phyloP scores from a whole-genome alignment of 2,329 filamentous ascomycete genomes.

The Lachnellula subtilissima region DNA sequence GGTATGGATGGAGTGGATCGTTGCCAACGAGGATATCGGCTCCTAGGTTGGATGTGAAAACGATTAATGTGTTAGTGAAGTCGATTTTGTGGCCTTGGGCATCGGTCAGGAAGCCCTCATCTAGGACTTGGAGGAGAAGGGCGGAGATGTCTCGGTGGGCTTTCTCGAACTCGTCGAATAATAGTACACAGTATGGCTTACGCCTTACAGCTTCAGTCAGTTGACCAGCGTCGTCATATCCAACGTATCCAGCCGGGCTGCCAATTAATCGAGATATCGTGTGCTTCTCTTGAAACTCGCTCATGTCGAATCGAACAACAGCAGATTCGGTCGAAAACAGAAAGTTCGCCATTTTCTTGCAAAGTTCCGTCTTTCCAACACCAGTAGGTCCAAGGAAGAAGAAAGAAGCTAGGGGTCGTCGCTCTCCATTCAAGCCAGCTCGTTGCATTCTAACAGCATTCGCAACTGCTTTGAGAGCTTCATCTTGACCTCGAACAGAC shows the following conservation, averaged over 20 bases:
- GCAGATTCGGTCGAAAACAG: slow-evolving; percentile 89
- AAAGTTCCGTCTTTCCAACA: slow-evolving; percentile 94
- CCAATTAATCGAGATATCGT: slow-evolving; percentile 92
- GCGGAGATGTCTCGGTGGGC: slow-evolving; percentile 93
- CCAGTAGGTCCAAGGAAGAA: slow-evolving; percentile 98
- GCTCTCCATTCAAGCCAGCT: slow-evolving; percentile 86
- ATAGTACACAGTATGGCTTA: slow-evolving; percentile 89
- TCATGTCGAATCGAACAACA: slow-evolving; percentile 95
- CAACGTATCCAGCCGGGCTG: slow-evolving; percentile 85
- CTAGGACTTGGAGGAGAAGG: slow-evolving; percentile 85
- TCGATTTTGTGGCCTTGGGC: slow-evolving; percentile 95
- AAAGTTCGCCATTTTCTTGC: slow-evolving; percentile 91
- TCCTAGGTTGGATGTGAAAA: slow-evolving; percentile 91
- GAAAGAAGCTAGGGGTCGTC: slow-evolving; percentile 86
- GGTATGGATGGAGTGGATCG: slow-evolving; percentile 59
- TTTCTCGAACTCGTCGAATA: slow-evolving; percentile 98
- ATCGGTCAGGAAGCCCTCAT: slow-evolving; percentile 94
- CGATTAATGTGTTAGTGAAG: slow-evolving; percentile 94
- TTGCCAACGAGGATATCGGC: slow-evolving; percentile 83
- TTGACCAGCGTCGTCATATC: slow-evolving; percentile 94
- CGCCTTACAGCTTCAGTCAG: slow-evolving; percentile 90
- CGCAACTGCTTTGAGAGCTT: slow-evolving; percentile 84
- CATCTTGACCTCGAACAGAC: slow-evolving; percentile 87
- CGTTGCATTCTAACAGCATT: slow-evolving; percentile 92
- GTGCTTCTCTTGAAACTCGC: slow-evolving; percentile 95